Percentiles rank a stretch among this genome's conserved stretches.
These are phyloP conservation scores for Gynandropsis gynandra DNA, from an alignment of 345 rosid species.

Conservation along the genomic window DNA sequence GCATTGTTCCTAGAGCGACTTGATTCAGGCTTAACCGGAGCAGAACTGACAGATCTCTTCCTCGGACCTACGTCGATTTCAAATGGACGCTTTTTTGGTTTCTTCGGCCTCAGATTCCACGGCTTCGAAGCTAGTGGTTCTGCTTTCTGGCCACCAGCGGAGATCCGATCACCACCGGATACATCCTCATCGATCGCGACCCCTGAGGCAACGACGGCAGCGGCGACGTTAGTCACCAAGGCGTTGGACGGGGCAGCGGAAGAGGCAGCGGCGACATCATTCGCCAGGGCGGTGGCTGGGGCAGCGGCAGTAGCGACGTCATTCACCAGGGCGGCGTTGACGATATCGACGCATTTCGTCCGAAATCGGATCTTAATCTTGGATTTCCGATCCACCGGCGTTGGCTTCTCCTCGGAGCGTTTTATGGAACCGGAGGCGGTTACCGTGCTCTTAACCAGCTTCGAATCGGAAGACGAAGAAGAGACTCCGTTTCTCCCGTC, in stretches of 20 bases:
- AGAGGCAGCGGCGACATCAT: slow-evolving; percentile 24
- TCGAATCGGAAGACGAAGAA: slow-evolving; percentile 18
- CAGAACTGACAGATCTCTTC: slow-evolving; percentile 27
- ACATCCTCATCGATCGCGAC: slow-evolving; percentile 25
- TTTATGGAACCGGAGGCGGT: slow-evolving; percentile 18
- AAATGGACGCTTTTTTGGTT: slow-evolving; percentile 29
- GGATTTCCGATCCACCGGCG: slow-evolving; percentile 31
- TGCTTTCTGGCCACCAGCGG: slow-evolving; percentile 29
- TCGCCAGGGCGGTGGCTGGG: too few relatives aligned
- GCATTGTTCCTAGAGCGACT: slow-evolving; percentile 27
- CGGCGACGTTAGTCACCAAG: background rate
- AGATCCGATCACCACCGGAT: slow-evolving; percentile 34
- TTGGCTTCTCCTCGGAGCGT: slow-evolving; percentile 28
- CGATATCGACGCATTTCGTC: slow-evolving; percentile 23
- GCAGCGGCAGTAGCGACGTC: too few relatives aligned
- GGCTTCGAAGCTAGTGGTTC: slow-evolving; percentile 42
- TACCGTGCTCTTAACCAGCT: slow-evolving; percentile 23
- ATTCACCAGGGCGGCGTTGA: too few relatives aligned
- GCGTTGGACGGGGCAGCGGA: background rate
- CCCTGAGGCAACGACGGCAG: background rate
- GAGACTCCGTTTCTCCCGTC: slow-evolving; percentile 26
- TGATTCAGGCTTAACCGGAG: slow-evolving; percentile 22
- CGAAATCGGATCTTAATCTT: slow-evolving; percentile 45
- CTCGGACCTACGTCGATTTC: slow-evolving; percentile 19
- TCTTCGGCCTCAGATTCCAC: slow-evolving; percentile 71